Evolutionary conservation across 495 filamentous ascomycete genomes (phyloP).

Genomic region (Daldinia vernicosa): DNA sequence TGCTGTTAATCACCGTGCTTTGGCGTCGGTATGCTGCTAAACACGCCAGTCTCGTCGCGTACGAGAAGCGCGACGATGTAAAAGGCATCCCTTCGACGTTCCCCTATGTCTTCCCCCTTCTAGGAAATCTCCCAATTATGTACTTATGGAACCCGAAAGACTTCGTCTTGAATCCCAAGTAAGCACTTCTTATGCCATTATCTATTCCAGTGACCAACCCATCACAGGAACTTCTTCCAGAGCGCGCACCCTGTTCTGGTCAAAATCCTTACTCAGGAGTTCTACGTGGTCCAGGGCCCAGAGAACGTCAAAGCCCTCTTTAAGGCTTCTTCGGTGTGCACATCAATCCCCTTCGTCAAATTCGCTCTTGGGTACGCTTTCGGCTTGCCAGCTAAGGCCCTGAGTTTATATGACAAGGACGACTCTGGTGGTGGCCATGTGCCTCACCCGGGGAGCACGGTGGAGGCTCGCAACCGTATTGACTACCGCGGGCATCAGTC

Average conservation of each 20-base stretch:
- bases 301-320: constrained; percentile 46
- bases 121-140: constrained; percentile 34
- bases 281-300: constrained; percentile 43
- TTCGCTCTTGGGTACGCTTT: constrained; percentile 41
- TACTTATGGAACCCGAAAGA: constrained; percentile 39
- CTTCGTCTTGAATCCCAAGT: constrained; percentile 37
- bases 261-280: constrained; percentile 40
- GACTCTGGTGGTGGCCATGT: constrained; percentile 41
- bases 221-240: constrained; percentile 37
- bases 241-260: constrained; percentile 31
- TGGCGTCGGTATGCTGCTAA: constrained; percentile 22
- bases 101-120: constrained; percentile 37
- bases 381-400: constrained; percentile 30
- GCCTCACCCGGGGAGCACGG: constrained; percentile 33
- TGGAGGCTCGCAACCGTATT: constrained; percentile 42
- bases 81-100: constrained; percentile 29
- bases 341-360: constrained; percentile 38
- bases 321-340: constrained; percentile 34
- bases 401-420: constrained; percentile 39
- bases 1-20: constrained; percentile 14
- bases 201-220: background rate
- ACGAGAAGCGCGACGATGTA: constrained; percentile 20
- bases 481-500: constrained; percentile 41
- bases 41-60: background rate
- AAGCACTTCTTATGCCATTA: constrained; percentile 10